Percentiles rank a stretch among this genome's conserved stretches.
phyloP scores from a whole-genome alignment of 78 protist species.

The Dictyostelium firmibasis region DNA sequence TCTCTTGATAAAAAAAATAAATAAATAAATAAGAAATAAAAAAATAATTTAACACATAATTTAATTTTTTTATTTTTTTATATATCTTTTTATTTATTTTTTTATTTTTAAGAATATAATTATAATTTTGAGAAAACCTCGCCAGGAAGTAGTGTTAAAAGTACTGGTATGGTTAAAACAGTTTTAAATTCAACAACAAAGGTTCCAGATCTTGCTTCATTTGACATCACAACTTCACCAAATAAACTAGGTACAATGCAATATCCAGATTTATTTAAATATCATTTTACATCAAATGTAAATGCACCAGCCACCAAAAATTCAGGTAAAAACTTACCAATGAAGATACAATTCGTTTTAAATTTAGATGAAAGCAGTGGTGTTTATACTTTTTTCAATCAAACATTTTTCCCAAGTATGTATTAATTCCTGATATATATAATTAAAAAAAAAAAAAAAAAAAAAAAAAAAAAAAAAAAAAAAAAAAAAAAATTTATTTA shows the following conservation, averaged over 20 bases:
- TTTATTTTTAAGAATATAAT: background rate
- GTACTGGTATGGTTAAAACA: slow-evolving; percentile 10
- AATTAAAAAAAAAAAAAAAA: background rate
- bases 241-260: background rate
- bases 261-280: background rate
- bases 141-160: background rate
- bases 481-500: too few species aligned
- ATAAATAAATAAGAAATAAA: background rate
- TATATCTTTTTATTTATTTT: background rate
- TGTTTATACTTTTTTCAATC: background rate
- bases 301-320: background rate
- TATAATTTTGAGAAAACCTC: background rate
- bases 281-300: background rate
- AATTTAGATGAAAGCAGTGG: background rate
- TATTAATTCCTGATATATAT: too few species aligned
- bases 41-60: too few species aligned
- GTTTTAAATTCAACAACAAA: background rate
- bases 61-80: background rate
- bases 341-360: background rate
- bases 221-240: background rate
- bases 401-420: background rate
- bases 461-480: background rate
- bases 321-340: background rate
- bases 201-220: background rate
- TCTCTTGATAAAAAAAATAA: background rate